Conservation (phyloP, 805 yeast genomes). For the Sungouiella thailandica region DNA sequence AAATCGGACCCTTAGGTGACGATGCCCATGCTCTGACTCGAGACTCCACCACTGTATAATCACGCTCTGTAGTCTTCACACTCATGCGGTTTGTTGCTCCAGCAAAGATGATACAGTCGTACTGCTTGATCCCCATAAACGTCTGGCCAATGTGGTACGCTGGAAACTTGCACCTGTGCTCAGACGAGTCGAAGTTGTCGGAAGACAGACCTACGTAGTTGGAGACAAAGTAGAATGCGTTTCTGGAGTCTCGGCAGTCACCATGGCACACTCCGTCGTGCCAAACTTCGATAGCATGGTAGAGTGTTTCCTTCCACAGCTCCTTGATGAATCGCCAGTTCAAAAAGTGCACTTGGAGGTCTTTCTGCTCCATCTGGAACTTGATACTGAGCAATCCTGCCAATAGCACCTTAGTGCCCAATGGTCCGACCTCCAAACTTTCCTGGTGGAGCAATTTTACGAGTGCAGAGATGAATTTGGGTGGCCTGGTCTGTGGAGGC, state of each 20-base stretch:
- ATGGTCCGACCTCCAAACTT: conserved; percentile 16
- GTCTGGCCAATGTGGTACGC: conserved; percentile 26
- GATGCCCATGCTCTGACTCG: conserved; percentile 30
- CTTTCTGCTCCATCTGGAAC: conserved; percentile 15
- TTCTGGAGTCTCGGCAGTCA: conserved; percentile 17
- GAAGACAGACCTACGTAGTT: conserved; percentile 6
- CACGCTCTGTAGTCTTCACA: conserved; percentile 50
- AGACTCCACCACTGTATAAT: conserved; percentile 43
- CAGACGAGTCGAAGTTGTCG: conserved; percentile 17
- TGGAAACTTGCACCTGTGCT: conserved; percentile 21
- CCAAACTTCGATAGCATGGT: conserved; percentile 28
- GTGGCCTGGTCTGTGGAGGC: conserved; percentile 13
- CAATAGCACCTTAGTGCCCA: conserved; percentile 13
- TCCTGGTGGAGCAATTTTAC: conserved; percentile 18
- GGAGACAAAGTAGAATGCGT: conserved; percentile 8
- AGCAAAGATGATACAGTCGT: conserved; percentile 26
- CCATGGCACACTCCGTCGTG: conserved; percentile 17
- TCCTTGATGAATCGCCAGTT: conserved; percentile 22
- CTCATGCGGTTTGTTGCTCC: conserved; percentile 46
- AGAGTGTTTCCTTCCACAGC: conserved; percentile 24
- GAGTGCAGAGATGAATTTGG: conserved; percentile 21
- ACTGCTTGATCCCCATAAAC: conserved; percentile 24
- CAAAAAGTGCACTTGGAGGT: conserved; percentile 20
- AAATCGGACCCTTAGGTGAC: conserved; percentile 1
- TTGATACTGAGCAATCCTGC: conserved; percentile 11